Conservation (phyloP, 148 eudicot genomes). For the Camellia japonica region DNA sequence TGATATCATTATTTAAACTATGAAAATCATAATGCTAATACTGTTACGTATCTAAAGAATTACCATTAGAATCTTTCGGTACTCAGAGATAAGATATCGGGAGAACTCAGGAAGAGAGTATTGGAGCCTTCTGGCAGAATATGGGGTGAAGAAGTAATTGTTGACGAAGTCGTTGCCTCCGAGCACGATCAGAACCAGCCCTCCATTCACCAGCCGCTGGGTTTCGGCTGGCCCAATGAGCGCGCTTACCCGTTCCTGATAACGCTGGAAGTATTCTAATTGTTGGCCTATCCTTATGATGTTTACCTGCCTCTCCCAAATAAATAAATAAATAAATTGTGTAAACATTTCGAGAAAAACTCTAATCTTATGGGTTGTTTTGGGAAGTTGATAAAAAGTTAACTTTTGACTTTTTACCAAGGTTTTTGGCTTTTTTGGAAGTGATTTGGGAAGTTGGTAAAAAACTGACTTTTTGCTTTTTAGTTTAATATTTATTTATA, state of each 20-base stretch:
- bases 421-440: too few species aligned
- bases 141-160: slow-evolving; percentile 66
- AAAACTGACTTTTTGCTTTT: too few species aligned
- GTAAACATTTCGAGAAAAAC: too few species aligned
- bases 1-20: too few species aligned
- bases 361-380: too few species aligned
- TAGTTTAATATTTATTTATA: too few species aligned
- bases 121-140: slow-evolving; percentile 43
- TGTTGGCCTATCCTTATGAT: slow-evolving; percentile 62
- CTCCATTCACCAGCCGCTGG: slow-evolving; percentile 47
- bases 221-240: slow-evolving; percentile 44
- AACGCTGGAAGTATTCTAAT: slow-evolving; percentile 38
- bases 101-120: slow-evolving; percentile 46
- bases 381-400: too few species aligned
- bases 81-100: slow-evolving; percentile 50
- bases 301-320: slow-evolving; percentile 31
- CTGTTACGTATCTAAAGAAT: neutral
- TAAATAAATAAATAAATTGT: neutral
- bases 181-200: slow-evolving; percentile 49
- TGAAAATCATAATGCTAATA: neutral
- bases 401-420: too few species aligned
- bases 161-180: slow-evolving; percentile 91
- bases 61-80: slow-evolving; percentile 57
- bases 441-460: too few species aligned
- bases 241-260: slow-evolving; percentile 48